Percentiles rank a stretch among this genome's conserved stretches.
Conservation (phyloP, 192 early-diverging fungal species). For the Mortierella antarctica region DNA sequence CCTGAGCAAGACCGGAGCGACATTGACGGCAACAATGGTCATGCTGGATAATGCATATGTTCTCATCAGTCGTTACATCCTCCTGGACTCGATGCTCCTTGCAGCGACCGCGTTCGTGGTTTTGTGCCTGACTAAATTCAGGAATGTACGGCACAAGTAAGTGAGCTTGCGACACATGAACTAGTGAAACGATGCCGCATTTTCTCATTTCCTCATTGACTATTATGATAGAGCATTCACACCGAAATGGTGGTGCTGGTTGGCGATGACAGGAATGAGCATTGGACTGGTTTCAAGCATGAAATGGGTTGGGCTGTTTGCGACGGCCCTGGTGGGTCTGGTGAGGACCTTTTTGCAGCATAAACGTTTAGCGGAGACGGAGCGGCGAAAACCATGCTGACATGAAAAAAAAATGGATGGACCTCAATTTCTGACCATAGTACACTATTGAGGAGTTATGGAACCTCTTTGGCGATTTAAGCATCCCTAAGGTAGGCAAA, state of each 20-base stretch:
- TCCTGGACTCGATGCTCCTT: constrained; percentile 94
- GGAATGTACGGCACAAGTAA: constrained; percentile 70
- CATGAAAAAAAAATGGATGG: too few relatives aligned
- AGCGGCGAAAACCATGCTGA: too few relatives aligned
- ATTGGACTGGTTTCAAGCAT: constrained; percentile 84
- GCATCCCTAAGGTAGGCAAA: constrained; percentile 56
- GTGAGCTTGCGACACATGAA: not conserved
- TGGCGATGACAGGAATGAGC: constrained; percentile 82
- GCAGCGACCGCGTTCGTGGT: constrained; percentile 81
- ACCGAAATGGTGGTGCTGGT: constrained; percentile 85
- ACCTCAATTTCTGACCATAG: not conserved
- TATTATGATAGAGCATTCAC: constrained; percentile 75
- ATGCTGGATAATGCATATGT: constrained; percentile 79
- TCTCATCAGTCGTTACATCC: constrained; percentile 86
- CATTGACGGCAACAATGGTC: constrained; percentile 81
- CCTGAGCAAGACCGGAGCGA: constrained; percentile 66
- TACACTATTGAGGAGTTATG: constrained; percentile 93
- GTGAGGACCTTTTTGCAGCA: constrained; percentile 14
- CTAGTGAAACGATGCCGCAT: not conserved
- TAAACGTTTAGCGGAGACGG: too few relatives aligned
- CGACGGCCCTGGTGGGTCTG: constrained; percentile 87
- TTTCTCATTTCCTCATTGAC: constrained; percentile 3
- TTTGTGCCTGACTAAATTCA: constrained; percentile 75
- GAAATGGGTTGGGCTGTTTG: constrained; percentile 97
- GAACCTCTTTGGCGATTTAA: constrained; percentile 79